Percentiles rank a stretch among this genome's conserved stretches.
phyloP scores from a whole-genome alignment of 805 yeast genomes.

The Lachancea meyersii region DNA sequence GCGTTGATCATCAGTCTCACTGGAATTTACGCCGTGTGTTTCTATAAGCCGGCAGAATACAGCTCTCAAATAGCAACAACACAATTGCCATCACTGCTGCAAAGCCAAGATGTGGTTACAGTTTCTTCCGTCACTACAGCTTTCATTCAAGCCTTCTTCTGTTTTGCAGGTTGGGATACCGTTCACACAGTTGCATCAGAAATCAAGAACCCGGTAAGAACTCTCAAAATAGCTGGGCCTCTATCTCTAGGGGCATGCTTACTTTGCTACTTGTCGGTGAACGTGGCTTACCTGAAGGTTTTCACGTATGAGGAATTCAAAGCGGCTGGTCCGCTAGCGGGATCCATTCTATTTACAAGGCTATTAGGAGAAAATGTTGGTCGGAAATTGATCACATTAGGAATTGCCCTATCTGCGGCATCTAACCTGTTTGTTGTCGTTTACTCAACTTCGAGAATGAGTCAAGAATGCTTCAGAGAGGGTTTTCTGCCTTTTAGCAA shows the following conservation, averaged over 20 bases:
- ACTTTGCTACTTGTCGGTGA: constrained; percentile 45
- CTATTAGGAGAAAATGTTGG: constrained; percentile 50
- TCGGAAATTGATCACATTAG: constrained; percentile 45
- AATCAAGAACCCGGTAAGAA: constrained; percentile 50
- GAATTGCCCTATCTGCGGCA: constrained; percentile 55
- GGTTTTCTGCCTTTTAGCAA: constrained; percentile 52
- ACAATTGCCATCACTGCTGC: constrained; percentile 27
- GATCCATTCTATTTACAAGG: constrained; percentile 51
- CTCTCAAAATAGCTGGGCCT: constrained; percentile 58
- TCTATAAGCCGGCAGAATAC: constrained; percentile 23
- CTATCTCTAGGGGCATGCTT: constrained; percentile 43
- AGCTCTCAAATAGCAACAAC: constrained; percentile 13
- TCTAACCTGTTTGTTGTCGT: constrained; percentile 59
- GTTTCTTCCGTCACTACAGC: constrained; percentile 48
- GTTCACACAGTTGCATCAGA: constrained; percentile 59
- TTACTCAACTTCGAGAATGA: constrained; percentile 53
- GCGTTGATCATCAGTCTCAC: constrained; percentile 49
- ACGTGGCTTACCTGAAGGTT: constrained; percentile 50
- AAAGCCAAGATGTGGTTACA: constrained; percentile 29
- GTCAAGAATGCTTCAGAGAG: constrained; percentile 60
- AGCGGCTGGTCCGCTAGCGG: constrained; percentile 51
- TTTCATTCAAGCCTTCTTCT: constrained; percentile 51
- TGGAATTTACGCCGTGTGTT: constrained; percentile 54
- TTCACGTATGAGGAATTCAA: constrained; percentile 49
- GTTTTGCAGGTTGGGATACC: constrained; percentile 58